Percentiles rank a stretch among this genome's conserved stretches.
Conservation (phyloP, 2,329 filamentous ascomycete species). For the Plenodomus tracheiphilus region DNA sequence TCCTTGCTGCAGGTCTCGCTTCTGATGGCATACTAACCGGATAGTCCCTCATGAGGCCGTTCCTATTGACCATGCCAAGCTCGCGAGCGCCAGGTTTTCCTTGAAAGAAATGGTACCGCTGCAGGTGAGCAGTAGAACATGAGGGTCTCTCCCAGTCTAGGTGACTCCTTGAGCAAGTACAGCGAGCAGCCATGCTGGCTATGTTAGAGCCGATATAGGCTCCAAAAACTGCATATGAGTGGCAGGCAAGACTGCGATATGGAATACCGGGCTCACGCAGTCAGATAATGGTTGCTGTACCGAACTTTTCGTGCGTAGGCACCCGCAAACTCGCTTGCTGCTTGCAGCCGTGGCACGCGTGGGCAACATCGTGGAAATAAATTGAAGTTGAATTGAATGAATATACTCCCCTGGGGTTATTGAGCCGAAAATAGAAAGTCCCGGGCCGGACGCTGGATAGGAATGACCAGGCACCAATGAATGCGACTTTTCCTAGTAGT, state of each 20-base stretch:
- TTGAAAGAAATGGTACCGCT: conserved; percentile 8
- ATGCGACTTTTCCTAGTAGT: conserved; percentile 1
- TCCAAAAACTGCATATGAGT: conserved; percentile 9
- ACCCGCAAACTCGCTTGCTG: conserved; percentile 17
- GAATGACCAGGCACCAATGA: background rate
- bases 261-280: conserved; percentile 4
- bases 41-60: conserved; percentile 12
- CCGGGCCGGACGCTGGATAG: conserved; percentile 20
- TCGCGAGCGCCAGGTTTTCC: conserved; percentile 14
- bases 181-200: background rate
- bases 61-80: conserved; percentile 20
- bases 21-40: conserved; percentile 11
- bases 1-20: conserved; percentile 10
- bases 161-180: background rate
- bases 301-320: conserved; percentile 7
- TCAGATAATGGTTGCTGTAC: conserved; percentile 14
- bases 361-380: conserved; percentile 24
- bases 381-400: conserved; percentile 36
- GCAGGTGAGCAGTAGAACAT: conserved; percentile 12
- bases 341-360: conserved; percentile 11
- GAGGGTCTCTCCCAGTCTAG: conserved; percentile 8
- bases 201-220: background rate
- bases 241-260: background rate
- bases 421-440: conserved; percentile 37
- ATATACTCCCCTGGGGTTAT: conserved; percentile 33